Conservation (phyloP, 1,284 basidiomycete genomes). For the Stygiomarasmius scandens region DNA sequence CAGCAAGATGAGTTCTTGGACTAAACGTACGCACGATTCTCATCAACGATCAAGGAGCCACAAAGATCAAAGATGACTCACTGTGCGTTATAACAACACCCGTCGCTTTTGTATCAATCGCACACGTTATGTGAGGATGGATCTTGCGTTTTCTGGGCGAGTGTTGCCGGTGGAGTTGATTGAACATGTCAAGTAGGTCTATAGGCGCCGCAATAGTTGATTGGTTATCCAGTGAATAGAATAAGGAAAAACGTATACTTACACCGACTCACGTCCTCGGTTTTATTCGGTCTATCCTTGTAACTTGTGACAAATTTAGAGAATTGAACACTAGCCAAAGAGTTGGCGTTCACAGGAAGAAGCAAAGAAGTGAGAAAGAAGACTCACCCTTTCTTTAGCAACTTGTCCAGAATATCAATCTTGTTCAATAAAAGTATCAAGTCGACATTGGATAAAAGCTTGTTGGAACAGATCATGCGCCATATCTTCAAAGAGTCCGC, state of each 20-base stretch:
- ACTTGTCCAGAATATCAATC: slow-evolving; percentile 57
- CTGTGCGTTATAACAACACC: slow-evolving; percentile 47
- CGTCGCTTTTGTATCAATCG: slow-evolving; percentile 55
- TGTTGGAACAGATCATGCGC: slow-evolving; percentile 62
- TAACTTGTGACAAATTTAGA: slow-evolving; percentile 57
- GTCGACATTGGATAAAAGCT: slow-evolving; percentile 51
- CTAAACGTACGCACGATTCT: slow-evolving; percentile 27
- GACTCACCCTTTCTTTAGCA: slow-evolving; percentile 37
- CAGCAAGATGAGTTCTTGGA: slow-evolving; percentile 45
- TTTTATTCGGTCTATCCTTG: slow-evolving; percentile 50
- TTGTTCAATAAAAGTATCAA: slow-evolving; percentile 69
- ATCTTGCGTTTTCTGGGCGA: slow-evolving; percentile 48
- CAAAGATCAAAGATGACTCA: slow-evolving; percentile 29
- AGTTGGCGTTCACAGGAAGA: neutral
- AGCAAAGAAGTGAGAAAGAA: neutral
- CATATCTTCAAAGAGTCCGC: slow-evolving; percentile 63
- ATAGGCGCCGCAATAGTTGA: neutral
- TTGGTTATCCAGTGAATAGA: neutral
- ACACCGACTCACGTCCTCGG: slow-evolving; percentile 57
- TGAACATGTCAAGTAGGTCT: slow-evolving; percentile 56
- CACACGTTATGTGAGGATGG: slow-evolving; percentile 56
- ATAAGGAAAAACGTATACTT: slow-evolving; percentile 23
- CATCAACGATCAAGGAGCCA: neutral
- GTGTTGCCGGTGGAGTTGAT: slow-evolving; percentile 49
- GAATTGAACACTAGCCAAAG: slow-evolving; percentile 48